A percentile compares a stretch with the other conserved stretches of the same genome.
phyloP scores from a whole-genome alignment of 2,329 filamentous ascomycete genomes.

The Talaromyces rugulosus region DNA sequence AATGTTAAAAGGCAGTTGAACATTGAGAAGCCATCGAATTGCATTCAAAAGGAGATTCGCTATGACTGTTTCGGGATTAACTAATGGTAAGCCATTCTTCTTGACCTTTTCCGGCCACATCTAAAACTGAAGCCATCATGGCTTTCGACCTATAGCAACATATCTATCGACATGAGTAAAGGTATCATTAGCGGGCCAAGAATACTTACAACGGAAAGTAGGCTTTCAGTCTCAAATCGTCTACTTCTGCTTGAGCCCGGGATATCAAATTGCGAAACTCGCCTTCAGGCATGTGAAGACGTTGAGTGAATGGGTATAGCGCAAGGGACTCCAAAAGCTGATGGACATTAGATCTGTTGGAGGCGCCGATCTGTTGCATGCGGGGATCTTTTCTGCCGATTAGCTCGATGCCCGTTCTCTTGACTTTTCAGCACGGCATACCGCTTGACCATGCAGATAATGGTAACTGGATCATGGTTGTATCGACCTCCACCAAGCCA shows the following conservation, averaged over 20 bases:
- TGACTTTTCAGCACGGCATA: conserved; percentile 39
- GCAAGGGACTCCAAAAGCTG: conserved; percentile 37
- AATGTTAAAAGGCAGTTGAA: not conserved
- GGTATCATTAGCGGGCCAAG: not conserved
- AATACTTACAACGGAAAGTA: conserved; percentile 43
- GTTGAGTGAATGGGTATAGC: conserved; percentile 43
- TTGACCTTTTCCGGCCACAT: not conserved
- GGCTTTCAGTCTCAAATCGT: conserved; percentile 34
- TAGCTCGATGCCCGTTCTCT: not conserved
- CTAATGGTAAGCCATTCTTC: not conserved
- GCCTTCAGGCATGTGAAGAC: conserved; percentile 36
- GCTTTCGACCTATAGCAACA: conserved; percentile 40
- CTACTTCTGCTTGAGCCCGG: conserved; percentile 35
- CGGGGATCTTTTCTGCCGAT: conserved; percentile 31
- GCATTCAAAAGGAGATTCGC: not conserved
- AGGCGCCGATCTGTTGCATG: conserved; percentile 38
- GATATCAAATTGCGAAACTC: conserved; percentile 35
- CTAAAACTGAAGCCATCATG: conserved; percentile 13
- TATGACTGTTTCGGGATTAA: not conserved
- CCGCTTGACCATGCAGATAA: conserved; percentile 67
- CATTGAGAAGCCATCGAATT: not conserved
- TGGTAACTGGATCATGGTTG: conserved; percentile 61
- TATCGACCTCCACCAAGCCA: conserved; percentile 66
- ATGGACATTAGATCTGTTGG: conserved; percentile 35
- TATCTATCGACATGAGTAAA: conserved; percentile 31